phyloP scores from a whole-genome alignment of 148 eudicot genomes.

The Amaranthus hypochondriacus region DNA sequence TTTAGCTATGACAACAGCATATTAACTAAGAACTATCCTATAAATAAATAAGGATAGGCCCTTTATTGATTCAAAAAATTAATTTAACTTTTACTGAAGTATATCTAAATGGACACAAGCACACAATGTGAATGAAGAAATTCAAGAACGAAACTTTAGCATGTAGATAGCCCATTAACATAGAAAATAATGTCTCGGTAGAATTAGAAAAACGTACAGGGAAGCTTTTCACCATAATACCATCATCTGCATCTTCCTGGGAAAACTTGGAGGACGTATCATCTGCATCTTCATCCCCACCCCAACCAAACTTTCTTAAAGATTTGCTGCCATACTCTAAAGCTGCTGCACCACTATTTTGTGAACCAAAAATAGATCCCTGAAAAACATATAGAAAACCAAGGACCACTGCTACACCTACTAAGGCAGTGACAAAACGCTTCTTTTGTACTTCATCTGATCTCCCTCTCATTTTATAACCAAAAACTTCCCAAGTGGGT shows the following conservation, averaged over 20 bases:
- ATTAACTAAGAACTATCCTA: neutral
- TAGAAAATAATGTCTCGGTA: neutral
- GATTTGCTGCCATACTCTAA: slow-evolving; percentile 91
- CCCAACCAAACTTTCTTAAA: slow-evolving; percentile 79
- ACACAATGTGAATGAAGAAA: neutral
- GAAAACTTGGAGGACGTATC: slow-evolving; percentile 49
- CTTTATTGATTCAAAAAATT: neutral
- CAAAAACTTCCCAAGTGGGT: slow-evolving; percentile 4
- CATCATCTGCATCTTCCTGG: slow-evolving; percentile 64
- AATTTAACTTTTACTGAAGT: neutral
- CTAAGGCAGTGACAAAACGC: slow-evolving; percentile 55
- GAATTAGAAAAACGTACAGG: slow-evolving; percentile 56
- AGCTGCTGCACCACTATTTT: slow-evolving; percentile 65
- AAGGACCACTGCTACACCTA: slow-evolving; percentile 47
- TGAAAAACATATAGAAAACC: slow-evolving; percentile 63
- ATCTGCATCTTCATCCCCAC: slow-evolving; percentile 88
- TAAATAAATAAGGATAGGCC: neutral
- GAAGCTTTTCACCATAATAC: slow-evolving; percentile 61
- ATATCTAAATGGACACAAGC: neutral
- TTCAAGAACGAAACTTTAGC: neutral
- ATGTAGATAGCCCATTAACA: neutral
- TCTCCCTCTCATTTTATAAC: slow-evolving; percentile 70
- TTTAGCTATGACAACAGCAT: too few relatives aligned
- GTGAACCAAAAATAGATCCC: slow-evolving; percentile 61
- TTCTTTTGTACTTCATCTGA: slow-evolving; percentile 82